Evolutionary conservation across 202 grass and related monocot species (phyloP), one percentile per base, ranked within the genome.

Genomic region (Brachypodium distachyon): DNA sequence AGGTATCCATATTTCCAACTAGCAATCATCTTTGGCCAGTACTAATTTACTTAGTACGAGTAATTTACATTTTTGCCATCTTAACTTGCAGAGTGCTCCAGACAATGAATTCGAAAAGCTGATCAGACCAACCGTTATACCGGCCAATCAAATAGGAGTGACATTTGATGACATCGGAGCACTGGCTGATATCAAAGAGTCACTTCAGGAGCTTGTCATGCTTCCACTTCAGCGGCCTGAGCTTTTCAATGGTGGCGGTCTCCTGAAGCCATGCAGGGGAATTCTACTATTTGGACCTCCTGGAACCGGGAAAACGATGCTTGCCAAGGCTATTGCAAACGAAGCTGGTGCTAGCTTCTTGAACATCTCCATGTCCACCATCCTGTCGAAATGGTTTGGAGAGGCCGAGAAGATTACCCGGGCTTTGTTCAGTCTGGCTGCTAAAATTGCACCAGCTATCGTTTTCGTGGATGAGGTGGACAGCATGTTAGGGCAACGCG

Each of bases 381-480:
- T 98, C 62, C 57, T 81, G 23, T 94, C 95, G 0, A 94, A 92
- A 84, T 98, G 82, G 77, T 94, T 86, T 33, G 95, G 95, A 9
- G 91, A 94, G 64, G 48, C 84, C 9, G 91, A 98, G 75, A 98
- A 98, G 80, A 85, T 52, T 62, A 84, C 85, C 32, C 71, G 81
- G 70, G 95, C 95, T 6, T 59, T 98, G 54, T 98, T 98, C 59
- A 90, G 84, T 76, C 59, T 98, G 16, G 91, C 91, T 61, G 69
- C 85, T 67, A 98, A 98, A 84, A 84, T 98, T 77, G 74, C 91
- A 34, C 95, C 95, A 64, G 52, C 95, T 38, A 92, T 98, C 21
- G 80, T 98, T 80, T 98, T 98, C 43, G 72, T 98, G 46, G 95
- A 98, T 52, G 91, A 97, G 91, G 95, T 94, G 16, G 95, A 97